These are phyloP conservation scores for Claviceps humidiphila DNA, from an alignment of 2,329 filamentous ascomycete genomes.

Conservation along the genomic window DNA sequence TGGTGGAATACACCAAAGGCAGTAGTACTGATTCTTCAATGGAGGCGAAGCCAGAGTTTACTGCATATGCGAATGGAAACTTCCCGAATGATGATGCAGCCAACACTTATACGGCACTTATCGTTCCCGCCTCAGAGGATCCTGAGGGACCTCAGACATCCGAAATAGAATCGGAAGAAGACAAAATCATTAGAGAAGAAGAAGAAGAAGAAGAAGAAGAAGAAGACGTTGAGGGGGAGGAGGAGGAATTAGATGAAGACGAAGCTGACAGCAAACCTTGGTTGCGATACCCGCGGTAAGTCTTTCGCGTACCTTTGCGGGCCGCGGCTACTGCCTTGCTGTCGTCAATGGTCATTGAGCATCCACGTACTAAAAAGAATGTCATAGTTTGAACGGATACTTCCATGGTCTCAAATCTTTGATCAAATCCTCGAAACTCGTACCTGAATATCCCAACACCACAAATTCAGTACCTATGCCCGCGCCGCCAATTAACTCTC, in stretches of 20 bases:
- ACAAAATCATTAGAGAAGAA: conserved; percentile 13
- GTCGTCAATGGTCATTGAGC: neutral
- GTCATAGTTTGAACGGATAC: conserved; percentile 59
- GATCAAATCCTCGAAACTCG: conserved; percentile 48
- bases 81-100: neutral
- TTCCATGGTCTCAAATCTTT: conserved; percentile 65
- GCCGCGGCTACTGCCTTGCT: neutral
- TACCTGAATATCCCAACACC: conserved; percentile 57
- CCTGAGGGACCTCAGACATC: neutral
- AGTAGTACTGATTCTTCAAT: neutral
- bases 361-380: neutral
- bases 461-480: conserved; percentile 20
- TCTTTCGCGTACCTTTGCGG: neutral
- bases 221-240: conserved; percentile 11
- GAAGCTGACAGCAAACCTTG: conserved; percentile 24
- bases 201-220: conserved; percentile 18
- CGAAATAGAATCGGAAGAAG: conserved; percentile 11
- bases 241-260: conserved; percentile 16
- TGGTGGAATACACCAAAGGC: conserved; percentile 2
- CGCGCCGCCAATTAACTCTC: conserved; percentile 18
- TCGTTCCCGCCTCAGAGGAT: neutral
- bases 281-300: conserved; percentile 27
- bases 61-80: neutral
- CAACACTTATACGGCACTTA: neutral
- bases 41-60: neutral